phyloP scores from a whole-genome alignment of 2,329 filamentous ascomycete genomes.

The Phaeoacremonium minimum region DNA sequence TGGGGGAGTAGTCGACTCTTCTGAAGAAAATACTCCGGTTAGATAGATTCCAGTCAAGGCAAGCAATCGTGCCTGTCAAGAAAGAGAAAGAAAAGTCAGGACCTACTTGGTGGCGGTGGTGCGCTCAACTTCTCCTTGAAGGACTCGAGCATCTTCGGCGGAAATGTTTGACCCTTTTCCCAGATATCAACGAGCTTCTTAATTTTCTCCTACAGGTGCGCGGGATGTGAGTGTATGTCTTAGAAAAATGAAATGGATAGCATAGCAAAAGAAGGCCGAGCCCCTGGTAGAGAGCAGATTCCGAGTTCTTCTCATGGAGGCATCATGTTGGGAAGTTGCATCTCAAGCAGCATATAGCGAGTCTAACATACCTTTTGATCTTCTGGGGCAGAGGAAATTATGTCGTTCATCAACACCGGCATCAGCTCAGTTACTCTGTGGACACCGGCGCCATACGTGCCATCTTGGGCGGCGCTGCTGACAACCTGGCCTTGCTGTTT shows the following conservation, averaged over 20 bases:
- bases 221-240: slow-evolving; percentile 28
- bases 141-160: slow-evolving; percentile 67
- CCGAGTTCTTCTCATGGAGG: not conserved
- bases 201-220: slow-evolving; percentile 80
- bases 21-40: slow-evolving; percentile 40
- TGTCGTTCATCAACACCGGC: slow-evolving; percentile 92
- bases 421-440: slow-evolving; percentile 95
- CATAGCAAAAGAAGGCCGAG: slow-evolving; percentile 1
- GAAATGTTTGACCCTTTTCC: slow-evolving; percentile 94
- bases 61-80: too few species aligned
- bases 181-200: slow-evolving; percentile 94
- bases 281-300: not conserved
- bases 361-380: slow-evolving; percentile 93
- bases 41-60: slow-evolving; percentile 24
- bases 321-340: slow-evolving; percentile 3
- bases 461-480: slow-evolving; percentile 77
- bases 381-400: slow-evolving; percentile 79
- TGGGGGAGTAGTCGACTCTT: slow-evolving; percentile 67
- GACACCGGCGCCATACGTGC: slow-evolving; percentile 91
- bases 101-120: slow-evolving; percentile 61
- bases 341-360: not conserved
- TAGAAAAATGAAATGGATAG: slow-evolving; percentile 16
- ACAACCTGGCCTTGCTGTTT: slow-evolving; percentile 79
- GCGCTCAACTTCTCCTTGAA: slow-evolving; percentile 79
- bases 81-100: slow-evolving; percentile 8